Base-by-base conservation (phyloP, 192 early-diverging fungal genomes). In the Umbelopsis isabellina region DNA sequence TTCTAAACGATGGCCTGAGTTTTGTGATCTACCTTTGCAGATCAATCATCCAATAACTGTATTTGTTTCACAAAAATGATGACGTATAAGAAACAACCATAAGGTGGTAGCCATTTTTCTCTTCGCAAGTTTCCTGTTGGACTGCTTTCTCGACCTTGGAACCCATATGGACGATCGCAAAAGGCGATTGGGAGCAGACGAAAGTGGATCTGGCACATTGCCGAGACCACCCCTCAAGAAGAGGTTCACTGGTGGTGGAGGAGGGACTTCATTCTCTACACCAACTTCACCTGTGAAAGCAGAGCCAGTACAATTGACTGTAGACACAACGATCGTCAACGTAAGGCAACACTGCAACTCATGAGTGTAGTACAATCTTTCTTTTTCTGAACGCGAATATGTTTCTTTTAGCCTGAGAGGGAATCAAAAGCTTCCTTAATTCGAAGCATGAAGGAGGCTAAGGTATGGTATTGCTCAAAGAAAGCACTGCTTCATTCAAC, bases 141-240 rank as follows among this genome's bases (percentile, higher is more conserved):
- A 61, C 55, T 61, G 55, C 55, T 61, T 35, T 61, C 55, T 61
- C 55, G 55, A 61, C 55, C 55, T 61, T 61, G 12, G 27, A 61
- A 41, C 37, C 25, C 25, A 25, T 61, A 61, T 61, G 55, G 55
- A 61, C 55, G 55, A 61, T 61, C 55, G 55, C 55, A 61, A 61
- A 61, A 25, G 55, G 55, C 55, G 55, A 61, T 61, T 61, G 27
- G 55, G 55, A 61, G 30, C 55, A 61, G 55, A 61, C 55, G 55
- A 61, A 12, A 35, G 55, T 35, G 55, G 27, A 61, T 61, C 55
- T n/a, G 33, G 55, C 55, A 61, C 55, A 16, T 10, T 25, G 4
- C 55, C 66, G 7, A 48, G 66, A 12, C 66, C 66, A 33, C 70
- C 70, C 22, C 44, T 71, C 6, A 71, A 71, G 45, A 71, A 71